These are phyloP conservation scores for Paramecium octaurelia DNA, from an alignment of 73 alveolate genomes.

Conservation along the genomic window DNA sequence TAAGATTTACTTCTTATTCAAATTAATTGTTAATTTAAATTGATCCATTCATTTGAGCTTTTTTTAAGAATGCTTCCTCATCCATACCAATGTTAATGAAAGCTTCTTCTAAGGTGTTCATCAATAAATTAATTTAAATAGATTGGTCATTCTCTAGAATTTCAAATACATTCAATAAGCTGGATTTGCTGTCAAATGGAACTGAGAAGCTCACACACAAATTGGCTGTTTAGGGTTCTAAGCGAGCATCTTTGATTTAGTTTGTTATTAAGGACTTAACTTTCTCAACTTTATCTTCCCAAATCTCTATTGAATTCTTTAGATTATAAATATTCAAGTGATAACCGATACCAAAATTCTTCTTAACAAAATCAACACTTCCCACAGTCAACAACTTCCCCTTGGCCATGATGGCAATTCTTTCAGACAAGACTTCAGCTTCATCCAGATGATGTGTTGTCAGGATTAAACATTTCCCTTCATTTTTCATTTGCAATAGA, in stretches of 20 bases:
- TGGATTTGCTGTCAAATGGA: neutral
- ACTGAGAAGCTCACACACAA: neutral
- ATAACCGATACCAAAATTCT: constrained; percentile 82
- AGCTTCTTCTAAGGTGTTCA: constrained; percentile 97
- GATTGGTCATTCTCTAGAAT: constrained; percentile 61
- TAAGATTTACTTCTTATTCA: neutral
- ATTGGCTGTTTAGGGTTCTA: constrained; percentile 21
- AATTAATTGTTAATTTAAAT: neutral
- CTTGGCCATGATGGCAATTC: constrained; percentile 90
- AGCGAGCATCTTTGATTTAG: neutral
- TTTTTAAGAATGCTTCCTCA: constrained; percentile 47
- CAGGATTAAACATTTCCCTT: constrained; percentile 70
- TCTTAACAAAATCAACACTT: constrained; percentile 71
- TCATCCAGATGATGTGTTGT: constrained; percentile 94
- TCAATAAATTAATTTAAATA: constrained; percentile 71
- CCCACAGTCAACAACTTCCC: constrained; percentile 85
- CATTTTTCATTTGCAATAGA: constrained; percentile 55
- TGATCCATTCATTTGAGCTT: neutral
- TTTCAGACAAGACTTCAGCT: constrained; percentile 90
- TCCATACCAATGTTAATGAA: constrained; percentile 90
- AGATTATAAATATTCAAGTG: constrained; percentile 64
- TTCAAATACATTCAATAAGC: constrained; percentile 40
- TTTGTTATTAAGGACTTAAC: neutral
- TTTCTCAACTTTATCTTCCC: constrained; percentile 13
- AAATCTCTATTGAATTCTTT: neutral